Base-by-base conservation (phyloP, 148 eudicot genomes). In the Hydrangea macrophylla region DNA sequence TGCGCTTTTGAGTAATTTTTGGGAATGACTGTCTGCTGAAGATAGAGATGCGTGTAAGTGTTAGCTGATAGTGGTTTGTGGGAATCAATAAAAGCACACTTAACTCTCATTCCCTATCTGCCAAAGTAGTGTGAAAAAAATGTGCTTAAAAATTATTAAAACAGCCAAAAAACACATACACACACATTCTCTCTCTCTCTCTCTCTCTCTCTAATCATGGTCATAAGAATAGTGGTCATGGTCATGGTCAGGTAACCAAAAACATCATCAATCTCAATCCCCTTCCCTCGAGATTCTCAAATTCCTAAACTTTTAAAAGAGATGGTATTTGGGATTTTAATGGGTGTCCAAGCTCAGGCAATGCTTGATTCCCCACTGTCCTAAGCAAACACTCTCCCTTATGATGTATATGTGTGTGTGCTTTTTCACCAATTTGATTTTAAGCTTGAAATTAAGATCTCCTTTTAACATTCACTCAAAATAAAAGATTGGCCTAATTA, bases 331-430 rank as follows among this genome's bases (percentile, higher is more conserved):
- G 76, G 78, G 78, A 73, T 68, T 76, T 68, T 78, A 65, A 70
- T 70, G 75, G 58, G 71, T 78, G 83, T 79, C 83, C 69, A 45
- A 78, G 64, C 82, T 67, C 83, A 74, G 73, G 74, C 85, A 81
- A 84, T 84, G 85, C 81, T 73, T 68, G 88, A 84, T 84, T 84
- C 87, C 76, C 77, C 62, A 11, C 37, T 69, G 62, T 75, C 71
- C 72, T 58, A 39, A 8, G 23, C 58, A 6, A 54, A 22, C 6
- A 18, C 58, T 2, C 22, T 13, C 25, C 33, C 13, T 45, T 28
- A 27, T 55, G 35, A 22, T 22, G 2, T 39, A n/a, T 35, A 18
- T n/a, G 32, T 31, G 23, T 26, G 22, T 23, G 13, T 60, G 0
- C n/a, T n/a, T 26, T 22, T 65, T 15, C 12, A 62, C 51, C 3